Base-by-base conservation (phyloP, 2,329 filamentous ascomycete genomes). In the Talaromyces albobiverticillius region DNA sequence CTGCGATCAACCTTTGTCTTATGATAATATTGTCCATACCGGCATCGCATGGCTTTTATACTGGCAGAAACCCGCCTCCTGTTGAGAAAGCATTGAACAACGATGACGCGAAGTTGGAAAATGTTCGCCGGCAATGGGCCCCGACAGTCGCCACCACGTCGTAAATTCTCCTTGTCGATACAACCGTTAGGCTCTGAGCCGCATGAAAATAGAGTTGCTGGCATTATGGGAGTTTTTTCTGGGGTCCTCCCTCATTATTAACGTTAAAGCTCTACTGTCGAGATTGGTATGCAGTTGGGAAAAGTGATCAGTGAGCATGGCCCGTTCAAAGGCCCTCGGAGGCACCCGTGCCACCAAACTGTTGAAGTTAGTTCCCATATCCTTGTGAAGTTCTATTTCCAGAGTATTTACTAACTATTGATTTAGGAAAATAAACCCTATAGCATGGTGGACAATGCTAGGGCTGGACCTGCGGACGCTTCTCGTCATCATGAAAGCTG, bases 401-500 rank as follows among this genome's bases (percentile, higher is more conserved):
- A 26, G 6, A 13, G 32, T 25, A 8, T 5, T 25, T 34, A 34
- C 45, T 34, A 14, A 32, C 18, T 32, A 3, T 34, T n/a, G 45
- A 22, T 47, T 8, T 26, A 62, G 62, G 13, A 31, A 46, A 34
- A 6, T 62, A 1, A 57, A 58, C 29, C 62, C 57, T 11, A 31
- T 29, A 20, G 51, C 34, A 49, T 64, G 63, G 64, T 63, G 61
- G 61, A 41, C 58, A 31, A 60, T 58, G 9, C 56, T 68, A 4
- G 64, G 59, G 4, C 41, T 69, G 36, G 67, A 69, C 55, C 60
- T 26, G 9, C 55, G 53, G 11, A 62, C 61, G 11, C 49, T 66
- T 5, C 60, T 70, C 10, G 60, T 67, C 59, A 66, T 68, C 63
- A 46, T 70, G 47, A 84, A 82, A 67, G 82, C 81, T 50, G 82